These are phyloP conservation scores for Hydrangea macrophylla DNA, from an alignment of 148 eudicot species.

Conservation along the genomic window DNA sequence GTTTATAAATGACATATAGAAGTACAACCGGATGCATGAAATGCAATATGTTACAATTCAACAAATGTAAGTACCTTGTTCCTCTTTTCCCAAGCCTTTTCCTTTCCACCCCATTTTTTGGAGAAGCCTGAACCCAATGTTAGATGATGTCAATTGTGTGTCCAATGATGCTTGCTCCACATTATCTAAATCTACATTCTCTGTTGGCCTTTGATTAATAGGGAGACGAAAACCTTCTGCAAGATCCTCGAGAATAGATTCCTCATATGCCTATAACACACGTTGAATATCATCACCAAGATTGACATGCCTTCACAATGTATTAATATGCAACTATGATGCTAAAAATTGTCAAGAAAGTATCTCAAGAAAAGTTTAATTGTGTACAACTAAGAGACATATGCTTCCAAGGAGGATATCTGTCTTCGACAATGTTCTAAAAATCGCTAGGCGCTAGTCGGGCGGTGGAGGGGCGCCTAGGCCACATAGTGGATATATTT, in stretches of 20 bases:
- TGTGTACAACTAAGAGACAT: not conserved
- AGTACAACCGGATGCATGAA: not conserved
- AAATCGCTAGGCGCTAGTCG: not conserved
- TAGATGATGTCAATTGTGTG: slow-evolving; percentile 74
- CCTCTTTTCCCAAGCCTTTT: slow-evolving; percentile 89
- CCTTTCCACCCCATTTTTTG: slow-evolving; percentile 99
- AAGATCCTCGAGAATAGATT: slow-evolving; percentile 51
- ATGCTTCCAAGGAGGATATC: too few relatives aligned
- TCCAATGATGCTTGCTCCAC: slow-evolving; percentile 95
- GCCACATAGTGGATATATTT: not conserved
- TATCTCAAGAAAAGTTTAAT: not conserved
- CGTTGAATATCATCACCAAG: not conserved
- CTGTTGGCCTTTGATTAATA: slow-evolving; percentile 75
- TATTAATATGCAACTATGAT: not conserved
- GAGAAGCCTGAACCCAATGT: slow-evolving; percentile 84
- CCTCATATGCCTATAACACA: slow-evolving; percentile 37
- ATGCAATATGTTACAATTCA: not conserved
- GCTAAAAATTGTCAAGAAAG: not conserved
- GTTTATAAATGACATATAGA: not conserved
- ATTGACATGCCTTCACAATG: not conserved
- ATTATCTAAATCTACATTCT: slow-evolving; percentile 77
- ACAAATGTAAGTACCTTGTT: slow-evolving; percentile 62
- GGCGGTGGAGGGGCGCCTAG: too few relatives aligned
- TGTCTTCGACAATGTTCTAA: not conserved
- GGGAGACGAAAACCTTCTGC: slow-evolving; percentile 78